Evolutionary conservation across 495 filamentous ascomycete species (phyloP).

Genomic region (Annulohypoxylon bovei): DNA sequence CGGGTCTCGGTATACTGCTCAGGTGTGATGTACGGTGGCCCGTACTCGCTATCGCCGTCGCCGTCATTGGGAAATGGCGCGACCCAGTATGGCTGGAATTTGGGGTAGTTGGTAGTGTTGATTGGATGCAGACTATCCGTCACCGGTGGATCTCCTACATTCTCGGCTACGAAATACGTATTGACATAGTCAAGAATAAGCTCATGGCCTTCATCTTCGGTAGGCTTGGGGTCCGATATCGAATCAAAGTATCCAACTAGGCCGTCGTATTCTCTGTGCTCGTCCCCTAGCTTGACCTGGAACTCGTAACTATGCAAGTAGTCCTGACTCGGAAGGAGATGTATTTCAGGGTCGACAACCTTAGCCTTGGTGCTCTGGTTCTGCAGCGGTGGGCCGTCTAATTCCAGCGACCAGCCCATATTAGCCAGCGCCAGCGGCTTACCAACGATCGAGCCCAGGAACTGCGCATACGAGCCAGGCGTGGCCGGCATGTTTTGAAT

Average conservation of each 20-base stretch:
- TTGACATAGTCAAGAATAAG: slow-evolving; percentile 46
- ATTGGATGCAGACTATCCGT: slow-evolving; percentile 12
- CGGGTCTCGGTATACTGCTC: not conserved
- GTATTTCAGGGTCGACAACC: not conserved
- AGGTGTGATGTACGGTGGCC: not conserved
- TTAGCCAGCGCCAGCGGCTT: slow-evolving; percentile 61
- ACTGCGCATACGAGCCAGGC: slow-evolving; percentile 52
- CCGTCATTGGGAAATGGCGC: not conserved
- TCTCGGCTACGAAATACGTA: slow-evolving; percentile 45
- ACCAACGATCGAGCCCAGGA: slow-evolving; percentile 53
- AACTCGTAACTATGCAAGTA: slow-evolving; percentile 46
- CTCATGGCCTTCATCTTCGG: slow-evolving; percentile 1
- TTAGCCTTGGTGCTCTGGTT: slow-evolving; percentile 27
- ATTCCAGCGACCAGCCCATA: slow-evolving; percentile 58
- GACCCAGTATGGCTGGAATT: slow-evolving; percentile 39
- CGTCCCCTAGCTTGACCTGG: slow-evolving; percentile 55
- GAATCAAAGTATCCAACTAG: slow-evolving; percentile 56
- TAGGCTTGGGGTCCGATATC: not conserved
- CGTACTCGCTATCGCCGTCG: not conserved
- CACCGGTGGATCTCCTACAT: not conserved
- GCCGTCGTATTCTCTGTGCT: slow-evolving; percentile 49
- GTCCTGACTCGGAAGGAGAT: not conserved
- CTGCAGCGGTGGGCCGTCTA: slow-evolving; percentile 35
- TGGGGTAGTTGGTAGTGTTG: slow-evolving; percentile 30
- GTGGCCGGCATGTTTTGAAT: slow-evolving; percentile 32